Conservation (phyloP, 306 rosid species). For the Medicago ruthenica region DNA sequence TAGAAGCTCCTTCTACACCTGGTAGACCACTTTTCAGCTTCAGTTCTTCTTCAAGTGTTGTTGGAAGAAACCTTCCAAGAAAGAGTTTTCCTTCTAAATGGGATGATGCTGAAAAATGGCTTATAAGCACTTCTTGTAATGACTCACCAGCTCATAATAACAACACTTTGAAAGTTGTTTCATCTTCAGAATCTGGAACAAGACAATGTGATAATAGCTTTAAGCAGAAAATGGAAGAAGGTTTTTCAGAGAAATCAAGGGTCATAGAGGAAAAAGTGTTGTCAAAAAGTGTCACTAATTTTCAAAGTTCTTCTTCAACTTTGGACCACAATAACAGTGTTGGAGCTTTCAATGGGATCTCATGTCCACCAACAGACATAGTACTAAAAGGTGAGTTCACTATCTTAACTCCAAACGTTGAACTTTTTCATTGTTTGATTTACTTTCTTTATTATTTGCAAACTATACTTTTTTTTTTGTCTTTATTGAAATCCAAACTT, state of each 20-base stretch:
- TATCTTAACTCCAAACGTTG: slow-evolving; percentile 43
- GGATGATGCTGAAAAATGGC: slow-evolving; percentile 99
- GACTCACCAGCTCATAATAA: slow-evolving; percentile 79
- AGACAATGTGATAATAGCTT: slow-evolving; percentile 52
- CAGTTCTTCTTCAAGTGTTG: slow-evolving; percentile 40
- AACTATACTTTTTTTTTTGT: slow-evolving; percentile 35
- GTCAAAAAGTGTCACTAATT: slow-evolving; percentile 61
- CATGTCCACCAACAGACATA: slow-evolving; percentile 60
- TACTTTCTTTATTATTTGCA: background rate
- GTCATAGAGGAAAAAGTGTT: slow-evolving; percentile 65
- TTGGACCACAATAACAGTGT: slow-evolving; percentile 61
- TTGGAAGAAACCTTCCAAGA: slow-evolving; percentile 54
- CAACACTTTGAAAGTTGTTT: slow-evolving; percentile 42
- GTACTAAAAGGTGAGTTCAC: slow-evolving; percentile 76
- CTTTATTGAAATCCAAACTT: slow-evolving; percentile 35
- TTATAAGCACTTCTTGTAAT: slow-evolving; percentile 77
- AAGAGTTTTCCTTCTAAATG: slow-evolving; percentile 91
- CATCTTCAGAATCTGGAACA: slow-evolving; percentile 46
- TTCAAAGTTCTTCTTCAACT: slow-evolving; percentile 55
- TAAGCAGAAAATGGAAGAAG: slow-evolving; percentile 60
- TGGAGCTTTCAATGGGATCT: slow-evolving; percentile 56
- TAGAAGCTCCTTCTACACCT: slow-evolving; percentile 86
- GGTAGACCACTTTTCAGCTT: slow-evolving; percentile 91
- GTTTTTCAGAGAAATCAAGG: slow-evolving; percentile 68
- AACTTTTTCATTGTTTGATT: slow-evolving; percentile 32